Evolutionary conservation across 345 rosid species (phyloP).

Genomic region (Hibiscus syriacus): DNA sequence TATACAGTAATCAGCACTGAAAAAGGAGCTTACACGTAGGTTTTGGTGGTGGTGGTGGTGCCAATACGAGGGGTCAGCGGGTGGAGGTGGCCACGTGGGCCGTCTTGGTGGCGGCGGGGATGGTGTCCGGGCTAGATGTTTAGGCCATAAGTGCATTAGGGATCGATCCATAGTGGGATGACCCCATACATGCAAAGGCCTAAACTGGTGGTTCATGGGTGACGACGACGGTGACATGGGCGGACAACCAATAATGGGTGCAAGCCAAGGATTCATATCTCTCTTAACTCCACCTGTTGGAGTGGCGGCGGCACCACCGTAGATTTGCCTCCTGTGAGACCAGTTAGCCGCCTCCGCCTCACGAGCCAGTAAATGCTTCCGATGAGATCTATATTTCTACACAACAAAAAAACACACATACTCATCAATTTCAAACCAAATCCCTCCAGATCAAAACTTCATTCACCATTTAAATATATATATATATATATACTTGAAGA

Average conservation of each 20-base stretch:
- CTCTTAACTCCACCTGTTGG: constrained; percentile 31
- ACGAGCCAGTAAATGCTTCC: constrained; percentile 73
- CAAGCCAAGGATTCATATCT: constrained; percentile 43
- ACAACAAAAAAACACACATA: not conserved
- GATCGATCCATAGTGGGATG: constrained; percentile 56
- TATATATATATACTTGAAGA: constrained; percentile 57
- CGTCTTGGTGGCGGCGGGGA: constrained; percentile 27
- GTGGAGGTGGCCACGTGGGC: constrained; percentile 34
- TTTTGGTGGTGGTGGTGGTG: constrained; percentile 32
- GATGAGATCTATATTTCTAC: constrained; percentile 89
- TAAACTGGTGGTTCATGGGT: constrained; percentile 33
- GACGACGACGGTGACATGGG: constrained; percentile 19
- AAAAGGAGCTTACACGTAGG: constrained; percentile 20
- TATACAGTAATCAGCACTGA: not conserved
- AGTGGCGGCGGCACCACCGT: constrained; percentile 20
- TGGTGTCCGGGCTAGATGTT: constrained; percentile 34
- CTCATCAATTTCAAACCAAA: not conserved
- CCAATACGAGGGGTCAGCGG: constrained; percentile 50
- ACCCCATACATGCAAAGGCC: constrained; percentile 93
- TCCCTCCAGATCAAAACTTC: not conserved
- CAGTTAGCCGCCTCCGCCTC: constrained; percentile 83
- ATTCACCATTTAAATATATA: not conserved
- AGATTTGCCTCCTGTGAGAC: constrained; percentile 61
- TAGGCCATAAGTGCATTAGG: constrained; percentile 57
- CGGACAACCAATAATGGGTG: constrained; percentile 66